Evolutionary conservation across 352 stramenopile species (phyloP).

Genomic region (Phytophthora nicotianae): DNA sequence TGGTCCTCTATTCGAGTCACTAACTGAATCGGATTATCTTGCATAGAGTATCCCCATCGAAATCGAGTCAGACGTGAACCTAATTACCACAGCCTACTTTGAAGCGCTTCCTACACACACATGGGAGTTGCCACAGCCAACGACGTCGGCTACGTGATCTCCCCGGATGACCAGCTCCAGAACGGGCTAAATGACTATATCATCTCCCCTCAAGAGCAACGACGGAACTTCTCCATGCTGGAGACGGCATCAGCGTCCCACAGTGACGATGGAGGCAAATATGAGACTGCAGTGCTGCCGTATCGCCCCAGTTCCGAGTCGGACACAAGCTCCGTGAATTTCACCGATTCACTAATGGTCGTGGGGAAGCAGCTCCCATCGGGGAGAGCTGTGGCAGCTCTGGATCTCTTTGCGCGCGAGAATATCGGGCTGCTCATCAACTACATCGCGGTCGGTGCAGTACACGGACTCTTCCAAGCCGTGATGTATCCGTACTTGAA

Average conservation of each 20-base stretch:
- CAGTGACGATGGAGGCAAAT: constrained; percentile 27
- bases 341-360: constrained; percentile 36
- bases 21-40: neutral
- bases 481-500: constrained; percentile 74
- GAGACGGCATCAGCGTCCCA: constrained; percentile 36
- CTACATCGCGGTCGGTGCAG: constrained; percentile 53
- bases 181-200: constrained; percentile 21
- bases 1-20: constrained; percentile 1
- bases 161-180: constrained; percentile 21
- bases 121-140: constrained; percentile 17
- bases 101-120: neutral
- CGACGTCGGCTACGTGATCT: constrained; percentile 30
- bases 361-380: constrained; percentile 26
- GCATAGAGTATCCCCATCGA: neutral
- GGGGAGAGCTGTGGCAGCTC: constrained; percentile 24
- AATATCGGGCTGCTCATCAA: constrained; percentile 58
- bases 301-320: constrained; percentile 35
- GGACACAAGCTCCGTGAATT: constrained; percentile 35
- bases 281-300: constrained; percentile 33
- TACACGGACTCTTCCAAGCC: constrained; percentile 62
- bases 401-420: constrained; percentile 46
- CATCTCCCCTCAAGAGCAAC: constrained; percentile 30
- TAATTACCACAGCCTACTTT: neutral
- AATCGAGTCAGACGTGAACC: neutral
- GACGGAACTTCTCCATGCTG: constrained; percentile 45